Evolutionary conservation across 2,329 filamentous ascomycete species (phyloP).

Genomic region (Neocatenulostroma microsporum): DNA sequence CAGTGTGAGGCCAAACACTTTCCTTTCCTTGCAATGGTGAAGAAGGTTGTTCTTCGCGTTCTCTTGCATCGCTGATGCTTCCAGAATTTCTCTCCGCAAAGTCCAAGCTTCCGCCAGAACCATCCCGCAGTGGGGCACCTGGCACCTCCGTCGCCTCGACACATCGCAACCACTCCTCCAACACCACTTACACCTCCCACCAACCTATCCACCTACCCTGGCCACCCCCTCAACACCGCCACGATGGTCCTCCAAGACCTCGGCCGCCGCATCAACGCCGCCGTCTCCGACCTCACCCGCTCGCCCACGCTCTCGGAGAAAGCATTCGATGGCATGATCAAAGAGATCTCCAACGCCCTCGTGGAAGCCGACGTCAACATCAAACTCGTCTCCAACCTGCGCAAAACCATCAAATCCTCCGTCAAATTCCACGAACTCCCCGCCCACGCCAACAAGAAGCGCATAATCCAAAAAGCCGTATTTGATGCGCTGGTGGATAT

Average conservation of each 20-base stretch:
- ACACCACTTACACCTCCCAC: background rate
- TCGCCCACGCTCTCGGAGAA: slow-evolving; percentile 95
- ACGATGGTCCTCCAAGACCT: slow-evolving; percentile 98
- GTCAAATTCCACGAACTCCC: slow-evolving; percentile 95
- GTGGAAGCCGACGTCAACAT: slow-evolving; percentile 97
- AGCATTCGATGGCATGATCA: slow-evolving; percentile 96
- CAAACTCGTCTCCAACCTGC: slow-evolving; percentile 79
- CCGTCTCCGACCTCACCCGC: slow-evolving; percentile 85
- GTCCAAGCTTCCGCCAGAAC: background rate
- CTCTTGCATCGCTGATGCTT: too few species aligned
- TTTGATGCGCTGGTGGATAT: slow-evolving; percentile 95
- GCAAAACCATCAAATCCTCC: slow-evolving; percentile 80
- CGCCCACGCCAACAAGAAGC: slow-evolving; percentile 93
- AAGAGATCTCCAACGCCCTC: slow-evolving; percentile 93
- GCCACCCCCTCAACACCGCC: slow-evolving; percentile 8
- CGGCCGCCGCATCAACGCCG: slow-evolving; percentile 94
- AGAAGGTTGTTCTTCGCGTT: too few species aligned
- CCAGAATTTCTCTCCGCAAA: background rate
- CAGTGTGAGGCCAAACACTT: too few species aligned
- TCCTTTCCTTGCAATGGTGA: too few species aligned
- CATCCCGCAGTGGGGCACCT: background rate
- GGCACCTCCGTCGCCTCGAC: too few species aligned
- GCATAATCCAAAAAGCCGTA: slow-evolving; percentile 93
- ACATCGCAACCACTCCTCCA: too few species aligned
- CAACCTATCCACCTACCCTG: background rate